Base-by-base conservation (phyloP, 1,139 yeast genomes). In the Diutina siamensis region DNA sequence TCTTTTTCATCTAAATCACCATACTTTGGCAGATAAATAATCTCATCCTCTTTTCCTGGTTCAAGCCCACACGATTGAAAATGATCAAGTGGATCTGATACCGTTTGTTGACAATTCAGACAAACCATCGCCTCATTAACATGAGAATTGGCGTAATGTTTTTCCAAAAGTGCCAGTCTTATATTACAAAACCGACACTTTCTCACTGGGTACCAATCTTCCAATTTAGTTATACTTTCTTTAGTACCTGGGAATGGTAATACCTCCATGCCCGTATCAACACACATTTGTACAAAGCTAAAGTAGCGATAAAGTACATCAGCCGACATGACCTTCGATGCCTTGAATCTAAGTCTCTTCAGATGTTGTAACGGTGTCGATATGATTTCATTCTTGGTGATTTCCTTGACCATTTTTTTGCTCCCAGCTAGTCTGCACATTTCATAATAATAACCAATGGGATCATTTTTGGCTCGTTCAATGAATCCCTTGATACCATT, bases 201-300 rank as follows among this genome's bases (percentile, higher is more conserved):
- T 25, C 10, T 25, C 5, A 25, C 10, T 25, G 28, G 9, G 10
- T 7, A 10, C 5, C 10, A 25, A 7, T 25, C 28, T 10, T 25
- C 9, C 28, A 25, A 25, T 25, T 25, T 31, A 4, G 15, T n/a
- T 21, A 4, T 20, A 13, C 40, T 35, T 15, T 35, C 40, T 8
- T 7, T 12, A 12, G 40, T 35, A 20, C 40, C 40, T 13, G 40
- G 40, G 13, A 35, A 35, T 20, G 40, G 40, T n/a, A 12, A 35
- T 22, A 35, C 9, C 12, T 20, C 9, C 9, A 10, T 20, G 13
- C 15, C 15, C 3, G 40, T 35, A 3, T 35, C 22, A 13, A 13
- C 27, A 35, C 40, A 35, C 40, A 35, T 20, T 21, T 35, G 17
- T 10, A 21, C 40, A 22, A 19, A 35, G 28, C 40, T 35, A 22